phyloP scores from a whole-genome alignment of 768 basidiomycete genomes.

The Crucibulum laeve region DNA sequence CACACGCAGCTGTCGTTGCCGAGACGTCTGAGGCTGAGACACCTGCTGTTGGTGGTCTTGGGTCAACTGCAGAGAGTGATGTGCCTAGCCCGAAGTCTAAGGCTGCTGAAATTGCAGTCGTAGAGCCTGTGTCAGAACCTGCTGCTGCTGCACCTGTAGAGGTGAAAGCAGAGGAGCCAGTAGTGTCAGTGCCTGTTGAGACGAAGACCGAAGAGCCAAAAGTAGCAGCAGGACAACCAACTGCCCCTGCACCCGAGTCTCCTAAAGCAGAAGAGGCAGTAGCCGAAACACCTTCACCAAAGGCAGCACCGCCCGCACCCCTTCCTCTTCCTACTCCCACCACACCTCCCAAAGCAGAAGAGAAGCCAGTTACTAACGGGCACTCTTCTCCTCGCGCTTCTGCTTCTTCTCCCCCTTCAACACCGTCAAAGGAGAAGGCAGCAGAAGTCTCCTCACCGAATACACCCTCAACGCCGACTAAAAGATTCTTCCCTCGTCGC shows the following conservation, averaged over 20 bases:
- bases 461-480: background rate
- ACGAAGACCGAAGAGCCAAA: background rate
- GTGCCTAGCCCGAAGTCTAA: background rate
- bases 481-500: background rate
- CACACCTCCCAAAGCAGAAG: background rate
- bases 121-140: background rate
- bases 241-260: constrained; percentile 1
- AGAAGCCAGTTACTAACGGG: constrained; percentile 1
- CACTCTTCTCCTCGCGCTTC: background rate
- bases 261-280: constrained; percentile 4
- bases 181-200: constrained; percentile 5
- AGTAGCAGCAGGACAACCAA: too few species aligned
- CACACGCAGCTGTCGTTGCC: background rate
- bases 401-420: constrained; percentile 3
- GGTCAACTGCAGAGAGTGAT: background rate
- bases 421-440: background rate
- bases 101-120: background rate
- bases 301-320: too few species aligned
- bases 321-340: too few species aligned
- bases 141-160: constrained; percentile 1
- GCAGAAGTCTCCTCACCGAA: background rate
- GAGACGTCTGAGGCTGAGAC: background rate
- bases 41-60: background rate
- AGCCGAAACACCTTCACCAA: too few species aligned
- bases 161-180: constrained; percentile 4